Base-by-base conservation (phyloP, 495 filamentous ascomycete genomes). In the Neurospora sp. region DNA sequence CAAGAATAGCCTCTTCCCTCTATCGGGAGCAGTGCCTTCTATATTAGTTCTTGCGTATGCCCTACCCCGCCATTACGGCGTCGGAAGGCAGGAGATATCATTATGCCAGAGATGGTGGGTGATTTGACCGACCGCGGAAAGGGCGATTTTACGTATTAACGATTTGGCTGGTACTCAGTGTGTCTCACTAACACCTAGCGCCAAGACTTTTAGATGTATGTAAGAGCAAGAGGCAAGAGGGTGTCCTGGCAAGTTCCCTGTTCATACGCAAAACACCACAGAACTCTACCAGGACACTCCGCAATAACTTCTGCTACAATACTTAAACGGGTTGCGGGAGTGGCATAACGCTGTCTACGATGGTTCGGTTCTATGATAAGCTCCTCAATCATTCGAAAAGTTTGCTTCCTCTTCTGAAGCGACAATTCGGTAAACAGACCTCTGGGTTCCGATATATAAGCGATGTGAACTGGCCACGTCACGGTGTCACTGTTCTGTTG, bases 151-250 rank as follows among this genome's bases (percentile, higher is more conserved):
- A n/a, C n/a, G n/a, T 24, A 21, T 54, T 54, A 24, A 24, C 4
- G 0, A 6, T 10, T 48, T 54, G 0, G n/a, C 45, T 0, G 4
- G 4, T 2, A 28, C 45, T 0, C 0, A 5, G 5, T 54, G 5
- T 6, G 2, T 15, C 1, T 0, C 10, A 59, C 48, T 59, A 59
- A 15, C 21, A 7, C 48, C 3, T 59, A 5, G 48, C 11, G 48
- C 48, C 48, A 59, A 59, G 48, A 59, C 1, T 24, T n/a, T n/a
- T n/a, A n/a, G n/a, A n/a, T n/a, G n/a, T n/a, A n/a, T n/a, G n/a
- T n/a, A n/a, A n/a, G n/a, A n/a, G n/a, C n/a, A n/a, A n/a, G n/a
- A n/a, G n/a, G n/a, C n/a, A n/a, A n/a, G n/a, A n/a, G n/a, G n/a
- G n/a, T n/a, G n/a, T n/a, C n/a, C n/a, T n/a, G n/a, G n/a, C n/a